These are phyloP conservation scores for Climacium dendroides DNA, from an alignment of 225 moss, liverwort and hornwort genomes.

Conservation along the genomic window DNA sequence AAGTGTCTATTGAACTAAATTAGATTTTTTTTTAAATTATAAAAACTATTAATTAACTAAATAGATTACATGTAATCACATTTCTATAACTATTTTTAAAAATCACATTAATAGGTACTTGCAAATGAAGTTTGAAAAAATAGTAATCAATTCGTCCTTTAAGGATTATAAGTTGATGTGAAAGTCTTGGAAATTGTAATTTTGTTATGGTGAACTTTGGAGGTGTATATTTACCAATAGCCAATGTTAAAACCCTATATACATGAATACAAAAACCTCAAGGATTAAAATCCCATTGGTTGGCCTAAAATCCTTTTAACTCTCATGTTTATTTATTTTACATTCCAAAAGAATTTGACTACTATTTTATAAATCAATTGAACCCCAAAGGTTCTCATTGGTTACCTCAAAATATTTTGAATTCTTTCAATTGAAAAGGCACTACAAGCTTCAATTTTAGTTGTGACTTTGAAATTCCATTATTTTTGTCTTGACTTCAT, in stretches of 20 bases:
- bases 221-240: neutral
- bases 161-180: no score
- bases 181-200: neutral
- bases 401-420: neutral
- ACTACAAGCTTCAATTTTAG: neutral
- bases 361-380: neutral
- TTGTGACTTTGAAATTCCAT: neutral
- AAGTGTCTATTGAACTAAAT: neutral
- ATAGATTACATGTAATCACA: neutral
- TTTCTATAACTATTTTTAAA: neutral
- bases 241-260: fast-evolving
- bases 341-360: fast-evolving
- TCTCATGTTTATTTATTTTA: neutral
- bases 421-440: neutral
- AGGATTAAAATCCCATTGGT: neutral
- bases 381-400: no score
- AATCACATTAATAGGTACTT: neutral
- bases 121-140: neutral
- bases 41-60: neutral
- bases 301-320: neutral
- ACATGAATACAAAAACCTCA: neutral
- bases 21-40: neutral
- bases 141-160: no score
- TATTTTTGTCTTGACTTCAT: neutral
- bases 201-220: neutral